Percentiles rank a stretch among this genome's conserved stretches.
Evolutionary conservation across 2,329 filamentous ascomycete genomes (phyloP).

Genomic region (Fusarium citri): DNA sequence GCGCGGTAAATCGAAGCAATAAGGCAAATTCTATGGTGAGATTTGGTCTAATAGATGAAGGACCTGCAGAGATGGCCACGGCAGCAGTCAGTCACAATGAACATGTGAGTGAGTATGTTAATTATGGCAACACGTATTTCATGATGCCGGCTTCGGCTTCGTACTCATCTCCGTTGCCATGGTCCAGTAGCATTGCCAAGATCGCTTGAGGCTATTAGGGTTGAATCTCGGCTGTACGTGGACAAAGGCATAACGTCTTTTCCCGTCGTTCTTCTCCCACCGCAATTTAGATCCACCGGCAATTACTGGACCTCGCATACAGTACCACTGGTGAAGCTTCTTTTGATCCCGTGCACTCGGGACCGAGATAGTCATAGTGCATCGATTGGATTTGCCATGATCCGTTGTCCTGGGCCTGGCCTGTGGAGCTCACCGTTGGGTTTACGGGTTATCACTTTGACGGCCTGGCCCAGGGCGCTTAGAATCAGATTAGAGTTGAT

Average conservation of each 20-base stretch:
- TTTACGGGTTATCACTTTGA: slow-evolving; percentile 16
- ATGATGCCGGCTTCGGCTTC: slow-evolving; percentile 13
- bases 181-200: slow-evolving; percentile 33
- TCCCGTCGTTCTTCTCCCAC: slow-evolving; percentile 20
- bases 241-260: slow-evolving; percentile 21
- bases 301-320: slow-evolving; percentile 31
- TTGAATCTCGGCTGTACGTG: slow-evolving; percentile 37
- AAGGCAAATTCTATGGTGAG: slow-evolving; percentile 33
- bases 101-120: slow-evolving; percentile 9
- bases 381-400: background rate
- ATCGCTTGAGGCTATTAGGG: slow-evolving; percentile 25
- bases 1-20: slow-evolving; percentile 23
- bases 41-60: slow-evolving; percentile 6
- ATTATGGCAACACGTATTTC: background rate
- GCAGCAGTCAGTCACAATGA: background rate
- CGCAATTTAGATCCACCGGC: slow-evolving; percentile 35
- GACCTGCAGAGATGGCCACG: background rate
- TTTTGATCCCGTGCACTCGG: slow-evolving; percentile 34
- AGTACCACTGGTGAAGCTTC: slow-evolving; percentile 18
- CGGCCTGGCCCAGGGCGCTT: slow-evolving; percentile 42
- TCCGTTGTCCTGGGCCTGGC: slow-evolving; percentile 13
- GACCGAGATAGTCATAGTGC: slow-evolving; percentile 2
- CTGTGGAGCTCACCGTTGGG: slow-evolving; percentile 28
- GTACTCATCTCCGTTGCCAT: slow-evolving; percentile 10
- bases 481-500: slow-evolving; percentile 30